Conservation (phyloP, 768 basidiomycete species). For the Boletus pseudopeckii region DNA sequence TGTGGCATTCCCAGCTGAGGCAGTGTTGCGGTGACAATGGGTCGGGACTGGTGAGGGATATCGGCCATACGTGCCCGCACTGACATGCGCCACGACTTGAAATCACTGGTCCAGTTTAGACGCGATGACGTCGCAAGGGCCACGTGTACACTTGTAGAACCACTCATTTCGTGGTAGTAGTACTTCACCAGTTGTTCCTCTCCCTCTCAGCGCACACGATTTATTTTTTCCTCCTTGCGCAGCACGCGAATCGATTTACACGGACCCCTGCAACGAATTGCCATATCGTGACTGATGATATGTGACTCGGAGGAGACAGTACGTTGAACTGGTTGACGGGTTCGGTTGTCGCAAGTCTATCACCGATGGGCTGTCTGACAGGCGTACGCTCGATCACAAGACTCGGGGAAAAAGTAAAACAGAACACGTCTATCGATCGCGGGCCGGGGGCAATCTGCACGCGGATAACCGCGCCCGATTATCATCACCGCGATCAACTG, state of each 20-base stretch:
- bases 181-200: too few relatives aligned
- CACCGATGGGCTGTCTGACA: background rate
- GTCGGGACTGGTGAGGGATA: constrained; percentile 11
- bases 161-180: too few relatives aligned
- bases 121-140: background rate
- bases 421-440: background rate
- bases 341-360: background rate
- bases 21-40: constrained; percentile 13
- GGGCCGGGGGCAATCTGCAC: background rate
- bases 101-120: background rate
- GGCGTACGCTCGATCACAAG: background rate
- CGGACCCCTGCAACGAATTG: too few relatives aligned
- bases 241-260: background rate
- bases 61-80: constrained; percentile 19
- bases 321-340: background rate
- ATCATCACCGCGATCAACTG: background rate
- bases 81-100: background rate
- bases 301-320: background rate
- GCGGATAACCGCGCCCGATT: background rate
- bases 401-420: background rate
- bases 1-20: background rate
- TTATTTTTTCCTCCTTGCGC: too few relatives aligned
- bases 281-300: too few relatives aligned
- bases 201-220: too few relatives aligned
- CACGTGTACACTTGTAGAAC: too few relatives aligned